phyloP scores from a whole-genome alignment of 2,329 filamentous ascomycete genomes.

The Fusarium cyanostomum region DNA sequence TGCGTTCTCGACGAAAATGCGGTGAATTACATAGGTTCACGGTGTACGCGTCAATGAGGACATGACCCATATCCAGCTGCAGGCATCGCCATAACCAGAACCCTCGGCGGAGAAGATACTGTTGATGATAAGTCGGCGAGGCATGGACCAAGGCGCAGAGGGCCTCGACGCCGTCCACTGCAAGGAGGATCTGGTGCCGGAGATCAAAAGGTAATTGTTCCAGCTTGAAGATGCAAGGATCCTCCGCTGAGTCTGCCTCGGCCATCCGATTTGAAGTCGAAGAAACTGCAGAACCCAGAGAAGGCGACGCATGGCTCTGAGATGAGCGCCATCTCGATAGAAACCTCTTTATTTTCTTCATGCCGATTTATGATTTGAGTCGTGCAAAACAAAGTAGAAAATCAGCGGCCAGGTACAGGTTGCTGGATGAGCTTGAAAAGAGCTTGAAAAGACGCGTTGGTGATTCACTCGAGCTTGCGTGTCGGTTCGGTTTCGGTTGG shows the following conservation, averaged over 20 bases:
- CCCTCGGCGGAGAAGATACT: neutral
- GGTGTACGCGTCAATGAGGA: neutral
- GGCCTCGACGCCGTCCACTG: neutral
- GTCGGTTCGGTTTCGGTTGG: too few species aligned
- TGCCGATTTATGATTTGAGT: too few species aligned
- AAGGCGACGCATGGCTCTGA: too few species aligned
- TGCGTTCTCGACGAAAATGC: neutral
- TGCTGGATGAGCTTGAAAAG: too few species aligned
- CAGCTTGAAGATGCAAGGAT: fast-evolving
- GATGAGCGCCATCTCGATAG: too few species aligned
- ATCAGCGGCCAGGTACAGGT: too few species aligned
- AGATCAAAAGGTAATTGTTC: neutral
- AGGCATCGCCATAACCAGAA: neutral
- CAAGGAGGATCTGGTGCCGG: neutral
- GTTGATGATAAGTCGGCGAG: neutral
- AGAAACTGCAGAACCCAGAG: too few species aligned
- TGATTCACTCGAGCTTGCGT: too few species aligned
- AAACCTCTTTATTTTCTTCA: too few species aligned
- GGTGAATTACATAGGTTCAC: neutral
- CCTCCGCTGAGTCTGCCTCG: neutral
- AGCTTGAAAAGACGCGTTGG: too few species aligned
- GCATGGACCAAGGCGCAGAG: neutral
- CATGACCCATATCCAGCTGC: neutral
- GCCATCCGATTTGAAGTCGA: too few species aligned
- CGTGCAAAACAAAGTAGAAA: too few species aligned